Percentiles rank a stretch among this genome's conserved stretches.
These are phyloP conservation scores for Colletotrichum cereale DNA, from an alignment of 2,329 filamentous ascomycete species.

Conservation along the genomic window DNA sequence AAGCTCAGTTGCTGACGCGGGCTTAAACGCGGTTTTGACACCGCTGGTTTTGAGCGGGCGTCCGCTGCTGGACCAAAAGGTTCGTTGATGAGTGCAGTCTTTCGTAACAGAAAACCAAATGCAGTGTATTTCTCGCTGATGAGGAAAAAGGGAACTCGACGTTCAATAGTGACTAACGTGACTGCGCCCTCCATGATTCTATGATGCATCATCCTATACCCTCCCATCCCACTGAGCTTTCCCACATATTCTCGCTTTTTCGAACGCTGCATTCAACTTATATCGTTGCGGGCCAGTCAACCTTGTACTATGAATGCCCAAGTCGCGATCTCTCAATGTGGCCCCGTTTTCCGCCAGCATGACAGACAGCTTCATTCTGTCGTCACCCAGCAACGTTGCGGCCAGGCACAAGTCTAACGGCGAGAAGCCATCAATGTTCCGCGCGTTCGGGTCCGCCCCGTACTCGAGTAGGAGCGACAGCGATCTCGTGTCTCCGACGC, in stretches of 20 bases:
- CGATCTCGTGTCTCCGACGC: not conserved
- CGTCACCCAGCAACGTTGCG: slow-evolving; percentile 5
- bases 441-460: slow-evolving; percentile 49
- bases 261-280: slow-evolving; percentile 6
- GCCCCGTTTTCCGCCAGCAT: slow-evolving; percentile 17
- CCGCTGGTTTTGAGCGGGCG: not conserved
- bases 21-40: not conserved
- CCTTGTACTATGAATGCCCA: slow-evolving; percentile 13
- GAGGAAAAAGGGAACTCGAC: too few relatives aligned
- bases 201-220: not conserved
- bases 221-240: not conserved
- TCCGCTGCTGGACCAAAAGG: not conserved
- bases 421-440: slow-evolving; percentile 15
- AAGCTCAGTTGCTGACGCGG: not conserved
- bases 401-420: slow-evolving; percentile 27
- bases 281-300: slow-evolving; percentile 13
- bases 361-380: slow-evolving; percentile 14
- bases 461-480: slow-evolving; percentile 44
- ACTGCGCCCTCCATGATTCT: not conserved
- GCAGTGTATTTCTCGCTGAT: not conserved
- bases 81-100: not conserved
- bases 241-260: not conserved
- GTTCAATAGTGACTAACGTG: not conserved
- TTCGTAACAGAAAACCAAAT: not conserved
- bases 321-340: slow-evolving; percentile 7